Evolutionary conservation across 768 basidiomycete genomes (phyloP), one percentile per base, ranked within the genome.

Genomic region (Phaeotremella skinneri): DNA sequence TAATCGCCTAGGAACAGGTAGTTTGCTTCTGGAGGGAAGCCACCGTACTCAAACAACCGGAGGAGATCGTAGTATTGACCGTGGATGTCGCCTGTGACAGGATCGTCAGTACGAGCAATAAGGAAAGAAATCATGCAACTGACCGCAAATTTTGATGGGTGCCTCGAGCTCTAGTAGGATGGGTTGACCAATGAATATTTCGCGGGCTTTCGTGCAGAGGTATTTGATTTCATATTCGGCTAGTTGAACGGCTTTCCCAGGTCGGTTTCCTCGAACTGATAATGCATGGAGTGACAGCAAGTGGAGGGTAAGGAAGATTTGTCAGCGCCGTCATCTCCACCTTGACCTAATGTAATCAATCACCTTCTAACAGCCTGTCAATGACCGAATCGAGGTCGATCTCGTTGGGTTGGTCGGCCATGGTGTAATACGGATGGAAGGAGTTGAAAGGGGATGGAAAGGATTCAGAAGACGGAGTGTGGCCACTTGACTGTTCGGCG

Each of bases 341-440:
- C 3, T 47, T n/a, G 13, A 43, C 6, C 51, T 14, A 25, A 27
- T 31, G 20, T 13, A 21, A 23, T 43, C 26, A 67, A 88, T 80
- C 82, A 94, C 94, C 94, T 87, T 98, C 94, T 64, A 97, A 82
- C 64, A 98, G 83, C 62, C 92, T 85, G 86, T 97, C 94, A 75
- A 99, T 98, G 82, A 99, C 91, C 79, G 91, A 93, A 83, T 99
- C 94, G 63, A 98, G 85, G 84, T 99, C 94, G 80, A 99, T 94
- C 79, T 97, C 94, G 76, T 87, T 73, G 16, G 71, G 68, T 64
- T 58, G 66, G 41, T 76, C 75, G 20, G 72, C 72, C 74, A 75
- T 77, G 27, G 30, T 67, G 55, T 5, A 25, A 26, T n/a, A 4
- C 29, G 21, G 30, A 25, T 23, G 47, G 2, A 55, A 30, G 53